Base-by-base conservation (phyloP, 768 basidiomycete species). In the Lactifluus volemus region DNA sequence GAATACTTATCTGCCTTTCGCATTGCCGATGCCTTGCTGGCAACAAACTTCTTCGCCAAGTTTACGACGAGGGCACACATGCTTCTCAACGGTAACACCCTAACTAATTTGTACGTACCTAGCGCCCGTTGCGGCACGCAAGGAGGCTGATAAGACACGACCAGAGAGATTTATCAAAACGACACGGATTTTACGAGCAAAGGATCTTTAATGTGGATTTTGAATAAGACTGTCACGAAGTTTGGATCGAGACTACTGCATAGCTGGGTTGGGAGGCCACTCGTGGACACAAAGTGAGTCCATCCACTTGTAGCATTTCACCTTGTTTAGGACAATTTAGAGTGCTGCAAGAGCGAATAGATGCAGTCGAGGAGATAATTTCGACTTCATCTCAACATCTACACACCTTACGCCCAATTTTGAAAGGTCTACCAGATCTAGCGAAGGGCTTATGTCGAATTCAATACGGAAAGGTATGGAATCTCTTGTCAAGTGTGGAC, bases 111-210 rank as follows among this genome's bases (percentile, higher is more conserved):
- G 74, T 82, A 61, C 15, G 80, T 52, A 29, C 1, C 71, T 44
- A 7, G 8, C 25, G 39, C 41, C 53, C 21, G 6, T 25, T 42
- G 30, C 63, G 32, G n/a, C 25, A 58, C 30, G 25, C 36, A 12
- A 49, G 39, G 17, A 5, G 29, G 49, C 25, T 32, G 8, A 50
- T 17, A 21, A 50, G 62, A 49, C 64, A 9, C 53, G 8, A 30
- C 45, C 62, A 84, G 84, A 48, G 95, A 98, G 72, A 84, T 99
- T n/a, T 95, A 91, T 70, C 81, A 84, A 38, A 98, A 98, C 67
- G 87, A 89, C 68, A 92, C 91, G 0, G 88, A 97, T 69, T 81
- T 81, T 57, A 83, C 80, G 11, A 75, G 79, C 19, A 79, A 74
- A 59, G 95, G 94, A 4, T 89, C 91, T 53, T 74, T 99, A 49